Evolutionary conservation across 1,284 basidiomycete species (phyloP).

Genomic region (Melampsora occidentalis): DNA sequence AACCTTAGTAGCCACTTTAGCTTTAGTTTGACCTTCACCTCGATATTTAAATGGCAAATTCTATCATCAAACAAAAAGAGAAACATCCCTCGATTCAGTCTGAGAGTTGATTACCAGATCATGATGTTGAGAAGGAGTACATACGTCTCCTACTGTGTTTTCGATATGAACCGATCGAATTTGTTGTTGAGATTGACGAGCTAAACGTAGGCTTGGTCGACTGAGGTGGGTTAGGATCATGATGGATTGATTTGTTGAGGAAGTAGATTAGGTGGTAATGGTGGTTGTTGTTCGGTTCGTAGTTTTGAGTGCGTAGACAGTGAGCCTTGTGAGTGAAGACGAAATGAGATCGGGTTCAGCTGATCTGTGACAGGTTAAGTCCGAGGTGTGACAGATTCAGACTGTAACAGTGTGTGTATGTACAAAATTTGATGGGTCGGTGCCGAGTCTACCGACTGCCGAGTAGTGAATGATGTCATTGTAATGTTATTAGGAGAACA

Average conservation of each 20-base stretch:
- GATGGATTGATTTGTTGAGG: background rate
- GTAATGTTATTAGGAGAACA: too few relatives aligned
- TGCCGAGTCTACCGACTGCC: too few relatives aligned
- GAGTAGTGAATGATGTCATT: too few relatives aligned
- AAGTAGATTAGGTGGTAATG: background rate
- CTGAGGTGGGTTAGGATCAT: background rate
- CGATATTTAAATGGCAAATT: slow-evolving; percentile 43
- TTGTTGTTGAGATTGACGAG: slow-evolving; percentile 11
- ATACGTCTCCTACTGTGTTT: slow-evolving; percentile 42
- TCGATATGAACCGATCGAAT: slow-evolving; percentile 36
- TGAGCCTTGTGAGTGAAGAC: too few relatives aligned
- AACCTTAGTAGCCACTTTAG: slow-evolving; percentile 27
- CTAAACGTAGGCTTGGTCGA: background rate
- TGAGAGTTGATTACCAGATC: background rate
- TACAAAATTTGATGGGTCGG: too few relatives aligned
- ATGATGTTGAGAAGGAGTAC: background rate
- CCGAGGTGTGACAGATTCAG: too few relatives aligned
- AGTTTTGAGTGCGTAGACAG: too few relatives aligned
- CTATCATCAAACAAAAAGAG: background rate
- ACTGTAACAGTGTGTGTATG: too few relatives aligned
- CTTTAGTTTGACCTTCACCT: slow-evolving; percentile 27
- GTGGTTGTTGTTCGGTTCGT: background rate
- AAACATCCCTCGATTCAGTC: background rate
- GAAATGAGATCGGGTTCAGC: too few relatives aligned
- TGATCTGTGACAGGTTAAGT: too few relatives aligned